These are phyloP conservation scores for Paramecium pentaurelia DNA, from an alignment of 73 alveolate species.

Conservation along the genomic window DNA sequence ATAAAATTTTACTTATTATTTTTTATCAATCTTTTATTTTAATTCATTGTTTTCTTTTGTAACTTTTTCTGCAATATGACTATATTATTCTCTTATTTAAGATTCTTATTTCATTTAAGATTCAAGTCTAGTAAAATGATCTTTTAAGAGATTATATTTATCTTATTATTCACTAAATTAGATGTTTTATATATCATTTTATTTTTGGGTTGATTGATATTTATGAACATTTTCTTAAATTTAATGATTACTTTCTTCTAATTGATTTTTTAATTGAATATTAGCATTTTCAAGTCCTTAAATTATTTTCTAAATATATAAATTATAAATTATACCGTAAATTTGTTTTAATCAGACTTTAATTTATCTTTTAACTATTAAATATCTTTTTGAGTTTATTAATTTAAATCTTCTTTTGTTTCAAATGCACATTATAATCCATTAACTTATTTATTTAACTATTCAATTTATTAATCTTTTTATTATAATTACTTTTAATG, in stretches of 20 bases:
- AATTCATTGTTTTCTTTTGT: constrained; percentile 18
- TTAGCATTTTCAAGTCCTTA: background rate
- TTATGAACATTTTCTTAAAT: background rate
- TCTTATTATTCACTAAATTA: background rate
- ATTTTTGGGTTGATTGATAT: background rate
- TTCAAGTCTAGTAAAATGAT: background rate
- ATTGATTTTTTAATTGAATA: background rate
- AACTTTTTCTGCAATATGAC: background rate
- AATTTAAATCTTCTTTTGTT: background rate
- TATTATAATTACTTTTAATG: background rate
- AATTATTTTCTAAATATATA: background rate
- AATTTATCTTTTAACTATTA: background rate
- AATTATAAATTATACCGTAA: background rate
- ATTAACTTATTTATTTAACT: background rate
- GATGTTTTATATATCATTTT: background rate
- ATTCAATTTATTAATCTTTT: background rate
- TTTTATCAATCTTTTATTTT: constrained; percentile 9
- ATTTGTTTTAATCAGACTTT: background rate
- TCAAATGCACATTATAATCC: constrained; percentile 21
- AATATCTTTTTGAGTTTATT: background rate
- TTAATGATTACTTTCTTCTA: background rate
- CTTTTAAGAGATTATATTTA: background rate
- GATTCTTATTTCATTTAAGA: background rate
- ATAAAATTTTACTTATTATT: background rate
- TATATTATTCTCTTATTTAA: constrained; percentile 7